Conservation (phyloP, 805 yeast species). For the Candida patagonica region DNA sequence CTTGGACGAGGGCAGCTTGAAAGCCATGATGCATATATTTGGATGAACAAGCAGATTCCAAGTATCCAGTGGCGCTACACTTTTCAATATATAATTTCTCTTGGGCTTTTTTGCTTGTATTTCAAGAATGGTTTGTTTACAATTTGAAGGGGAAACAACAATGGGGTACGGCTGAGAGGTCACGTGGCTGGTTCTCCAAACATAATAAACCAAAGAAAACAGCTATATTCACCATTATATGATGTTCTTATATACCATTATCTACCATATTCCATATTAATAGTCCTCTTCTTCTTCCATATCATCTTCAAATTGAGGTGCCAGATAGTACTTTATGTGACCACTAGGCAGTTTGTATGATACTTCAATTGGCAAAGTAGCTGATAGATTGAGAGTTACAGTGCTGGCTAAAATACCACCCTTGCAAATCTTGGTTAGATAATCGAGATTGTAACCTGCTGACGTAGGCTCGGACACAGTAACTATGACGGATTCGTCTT, state of each 20-base stretch:
- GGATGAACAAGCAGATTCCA: background rate
- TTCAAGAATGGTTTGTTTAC: no score
- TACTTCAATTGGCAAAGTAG: conserved; percentile 86
- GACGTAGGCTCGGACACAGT: conserved; percentile 80
- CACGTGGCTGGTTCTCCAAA: no score
- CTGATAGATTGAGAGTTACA: conserved; percentile 79
- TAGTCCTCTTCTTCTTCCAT: conserved; percentile 1
- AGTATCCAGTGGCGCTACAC: background rate
- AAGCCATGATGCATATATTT: background rate
- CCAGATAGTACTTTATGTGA: conserved; percentile 87
- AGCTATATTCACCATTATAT: no score
- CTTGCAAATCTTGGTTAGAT: conserved; percentile 83
- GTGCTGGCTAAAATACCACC: conserved; percentile 71
- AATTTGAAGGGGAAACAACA: no score
- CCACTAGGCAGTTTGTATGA: conserved; percentile 91
- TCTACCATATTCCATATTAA: no score
- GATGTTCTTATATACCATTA: no score
- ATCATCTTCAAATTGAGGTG: conserved; percentile 88
- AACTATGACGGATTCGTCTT: conserved; percentile 65
- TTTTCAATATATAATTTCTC: background rate
- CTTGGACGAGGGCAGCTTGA: conserved; percentile 3
- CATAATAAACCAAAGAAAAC: no score
- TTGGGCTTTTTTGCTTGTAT: background rate
- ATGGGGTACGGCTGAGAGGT: no score
- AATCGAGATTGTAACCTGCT: conserved; percentile 84